Evolutionary conservation across 208 protist genomes (phyloP), one percentile per base, ranked within the genome.

Genomic region (Acanthamoeba sp.): DNA sequence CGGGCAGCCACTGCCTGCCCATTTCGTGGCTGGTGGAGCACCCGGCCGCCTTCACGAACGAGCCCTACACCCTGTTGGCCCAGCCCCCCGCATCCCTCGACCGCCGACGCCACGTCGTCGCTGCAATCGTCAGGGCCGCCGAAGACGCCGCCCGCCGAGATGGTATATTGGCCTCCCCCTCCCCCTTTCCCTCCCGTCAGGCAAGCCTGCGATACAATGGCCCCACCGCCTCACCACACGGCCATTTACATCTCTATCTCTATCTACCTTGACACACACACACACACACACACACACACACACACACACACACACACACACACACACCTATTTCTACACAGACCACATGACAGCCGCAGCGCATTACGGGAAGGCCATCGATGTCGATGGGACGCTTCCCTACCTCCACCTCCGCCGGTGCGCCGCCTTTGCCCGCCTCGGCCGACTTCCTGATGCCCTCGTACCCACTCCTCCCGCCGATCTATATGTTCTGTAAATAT

Each of bases 321-420:
- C n/a, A n/a, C n/a, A n/a, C n/a, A 5, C 62, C 29, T 71, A 6
- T 7, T n/a, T 4, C 29, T 7, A 18, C 64, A n/a, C 2, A 73
- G 76, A 85, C 3, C 55, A 24, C 18, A 38, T 38, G 9, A 52
- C 38, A 12, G 76, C 76, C 9, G 45, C 38, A 7, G 76, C 50
- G 9, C 38, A 9, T 1, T 85, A 85, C n/a, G 76, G 76, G n/a
- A 22, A 85, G 45, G 76, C 76, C 4, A 1, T 85, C 4, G 40
- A 20, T 2, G 42, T 85, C 38, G 76, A 85, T 32, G 42, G 42
- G 6, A 36, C 76, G 22, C 18, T 40, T 52, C 40, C 64, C 27
- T 73, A 73, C 64, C 64, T 73, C 12, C 64, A 73, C 64, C 64
- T 73, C 1, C 64, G 64, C 64, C 27, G 64, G 38, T 42, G 64